Evolutionary conservation across 768 basidiomycete species (phyloP).

Genomic region (Collybia sordida): DNA sequence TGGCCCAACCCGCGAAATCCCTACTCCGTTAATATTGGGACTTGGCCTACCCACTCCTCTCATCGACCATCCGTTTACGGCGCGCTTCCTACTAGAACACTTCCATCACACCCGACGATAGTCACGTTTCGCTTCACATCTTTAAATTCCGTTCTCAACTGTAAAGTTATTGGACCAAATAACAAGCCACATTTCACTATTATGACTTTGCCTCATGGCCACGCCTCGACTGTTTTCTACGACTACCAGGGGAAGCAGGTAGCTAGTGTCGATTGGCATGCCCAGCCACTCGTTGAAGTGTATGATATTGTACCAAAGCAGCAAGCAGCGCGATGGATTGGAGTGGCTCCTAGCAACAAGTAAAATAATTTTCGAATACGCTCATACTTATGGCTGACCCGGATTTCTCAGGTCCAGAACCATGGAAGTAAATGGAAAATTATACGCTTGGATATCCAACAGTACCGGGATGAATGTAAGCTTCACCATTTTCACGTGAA

Average conservation of each 20-base stretch:
- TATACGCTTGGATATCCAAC: conserved; percentile 39
- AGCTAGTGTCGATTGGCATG: conserved; percentile 42
- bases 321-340: conserved; percentile 37
- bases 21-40: conserved; percentile 12
- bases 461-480: conserved; percentile 24
- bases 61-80: conserved; percentile 14
- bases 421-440: conserved; percentile 37
- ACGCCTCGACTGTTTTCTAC: conserved; percentile 36
- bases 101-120: neutral
- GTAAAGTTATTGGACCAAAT: conserved; percentile 41
- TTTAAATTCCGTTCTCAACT: conserved; percentile 42
- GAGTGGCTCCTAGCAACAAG: neutral
- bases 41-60: conserved; percentile 11
- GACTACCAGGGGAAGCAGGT: conserved; percentile 33
- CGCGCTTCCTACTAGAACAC: conserved; percentile 8
- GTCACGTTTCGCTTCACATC: conserved; percentile 36
- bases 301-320: conserved; percentile 32
- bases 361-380: neutral
- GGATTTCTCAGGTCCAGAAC: conserved; percentile 27
- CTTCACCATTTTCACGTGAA: neutral
- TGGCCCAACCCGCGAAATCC: conserved; percentile 16
- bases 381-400: neutral
- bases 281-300: conserved; percentile 30
- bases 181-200: conserved; percentile 40
- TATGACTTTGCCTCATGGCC: conserved; percentile 19